Evolutionary conservation across 768 basidiomycete genomes (phyloP).

Genomic region (Russula brevipes): DNA sequence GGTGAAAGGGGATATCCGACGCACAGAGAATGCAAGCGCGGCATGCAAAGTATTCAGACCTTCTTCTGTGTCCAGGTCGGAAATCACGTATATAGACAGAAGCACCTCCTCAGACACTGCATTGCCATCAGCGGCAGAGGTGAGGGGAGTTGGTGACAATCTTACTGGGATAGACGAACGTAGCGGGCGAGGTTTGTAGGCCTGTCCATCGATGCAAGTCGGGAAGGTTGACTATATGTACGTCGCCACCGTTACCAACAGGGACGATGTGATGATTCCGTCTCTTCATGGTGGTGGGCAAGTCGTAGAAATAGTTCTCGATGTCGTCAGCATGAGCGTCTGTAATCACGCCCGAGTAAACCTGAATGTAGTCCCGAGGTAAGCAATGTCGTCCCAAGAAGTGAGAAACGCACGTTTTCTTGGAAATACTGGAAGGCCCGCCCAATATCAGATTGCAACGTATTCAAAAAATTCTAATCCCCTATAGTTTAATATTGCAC

Average conservation of each 20-base stretch:
- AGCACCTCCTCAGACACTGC: constrained; percentile 31
- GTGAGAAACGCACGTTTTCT: constrained; percentile 49
- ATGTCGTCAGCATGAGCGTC: constrained; percentile 50
- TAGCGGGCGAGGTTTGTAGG: constrained; percentile 38
- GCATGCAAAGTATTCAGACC: constrained; percentile 60
- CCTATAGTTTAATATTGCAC: neutral
- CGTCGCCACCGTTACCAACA: constrained; percentile 37
- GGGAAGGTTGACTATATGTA: constrained; percentile 52
- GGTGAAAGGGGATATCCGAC: constrained; percentile 24
- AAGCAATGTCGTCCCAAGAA: neutral
- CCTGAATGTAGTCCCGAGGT: constrained; percentile 28
- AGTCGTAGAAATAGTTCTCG: constrained; percentile 83
- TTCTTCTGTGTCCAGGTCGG: constrained; percentile 64
- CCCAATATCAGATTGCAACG: constrained; percentile 54
- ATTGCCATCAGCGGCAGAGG: constrained; percentile 28
- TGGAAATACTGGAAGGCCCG: constrained; percentile 65
- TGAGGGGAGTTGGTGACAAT: constrained; percentile 5
- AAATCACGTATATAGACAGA: constrained; percentile 60
- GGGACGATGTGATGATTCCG: constrained; percentile 77
- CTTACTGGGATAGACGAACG: constrained; percentile 65
- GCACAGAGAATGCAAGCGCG: constrained; percentile 60
- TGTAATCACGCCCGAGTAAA: constrained; percentile 53
- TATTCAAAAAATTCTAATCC: constrained; percentile 57
- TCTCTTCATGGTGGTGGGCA: constrained; percentile 62
- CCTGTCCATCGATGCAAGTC: constrained; percentile 47